Evolutionary conservation across 176 grass and related monocot genomes (phyloP).

Genomic region (Cymbopogon citratus): DNA sequence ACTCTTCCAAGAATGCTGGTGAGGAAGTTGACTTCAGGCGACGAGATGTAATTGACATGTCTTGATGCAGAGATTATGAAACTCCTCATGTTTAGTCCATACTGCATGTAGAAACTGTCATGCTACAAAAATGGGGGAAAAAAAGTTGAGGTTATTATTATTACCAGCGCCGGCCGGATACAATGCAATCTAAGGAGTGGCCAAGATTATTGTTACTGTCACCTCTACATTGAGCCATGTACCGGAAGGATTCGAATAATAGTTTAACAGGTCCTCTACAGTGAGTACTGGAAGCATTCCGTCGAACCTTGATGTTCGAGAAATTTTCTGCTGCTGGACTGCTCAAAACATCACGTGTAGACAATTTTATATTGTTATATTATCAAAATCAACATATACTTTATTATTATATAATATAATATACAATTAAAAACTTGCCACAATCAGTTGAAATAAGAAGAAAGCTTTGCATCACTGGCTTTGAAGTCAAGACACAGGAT

Average conservation of each 20-base stretch:
- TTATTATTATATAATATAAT: no score
- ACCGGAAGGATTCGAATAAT: constrained; percentile 51
- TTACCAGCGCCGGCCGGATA: no score
- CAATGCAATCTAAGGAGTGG: no score
- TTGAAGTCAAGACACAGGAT: no score
- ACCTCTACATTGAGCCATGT: constrained; percentile 94
- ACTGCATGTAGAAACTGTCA: constrained; percentile 75
- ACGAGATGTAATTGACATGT: constrained; percentile 73
- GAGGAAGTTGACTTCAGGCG: constrained; percentile 73
- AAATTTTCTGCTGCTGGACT: constrained; percentile 50
- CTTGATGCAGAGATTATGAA: constrained; percentile 58
- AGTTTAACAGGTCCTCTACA: constrained; percentile 64
- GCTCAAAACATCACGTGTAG: no score
- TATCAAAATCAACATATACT: no score
- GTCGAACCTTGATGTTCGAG: constrained; percentile 50
- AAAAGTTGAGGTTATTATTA: constrained; percentile 13
- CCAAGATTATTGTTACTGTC: background rate
- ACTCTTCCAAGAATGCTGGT: constrained; percentile 39
- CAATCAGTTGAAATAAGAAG: no score
- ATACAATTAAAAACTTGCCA: no score
- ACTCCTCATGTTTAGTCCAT: constrained; percentile 80
- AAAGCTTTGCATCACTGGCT: no score
- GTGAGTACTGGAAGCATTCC: constrained; percentile 36
- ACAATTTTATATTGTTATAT: no score
- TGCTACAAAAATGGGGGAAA: constrained; percentile 58